A percentile compares a stretch with the other conserved stretches of the same genome.
Evolutionary conservation across 2,329 filamentous ascomycete genomes (phyloP).

Genomic region (Cadophora gregata): DNA sequence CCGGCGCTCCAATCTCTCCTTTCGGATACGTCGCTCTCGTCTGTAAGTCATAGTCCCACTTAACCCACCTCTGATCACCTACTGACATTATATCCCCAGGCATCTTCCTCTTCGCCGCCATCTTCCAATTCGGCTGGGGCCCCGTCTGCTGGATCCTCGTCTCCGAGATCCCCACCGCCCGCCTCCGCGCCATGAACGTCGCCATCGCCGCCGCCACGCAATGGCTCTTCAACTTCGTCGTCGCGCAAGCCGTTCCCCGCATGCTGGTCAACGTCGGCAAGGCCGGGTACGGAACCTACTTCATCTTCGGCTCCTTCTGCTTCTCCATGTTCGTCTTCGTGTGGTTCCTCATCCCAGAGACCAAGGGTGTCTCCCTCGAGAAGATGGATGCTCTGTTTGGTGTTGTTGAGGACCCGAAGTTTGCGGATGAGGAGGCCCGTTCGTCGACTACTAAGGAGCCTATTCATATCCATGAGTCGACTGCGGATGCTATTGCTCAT

Average conservation of each 20-base stretch:
- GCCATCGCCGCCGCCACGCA: slow-evolving; percentile 71
- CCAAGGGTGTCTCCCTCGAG: slow-evolving; percentile 68
- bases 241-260: slow-evolving; percentile 69
- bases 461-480: slow-evolving; percentile 11
- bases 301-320: slow-evolving; percentile 72
- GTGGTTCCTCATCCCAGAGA: slow-evolving; percentile 62
- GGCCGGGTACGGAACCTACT: slow-evolving; percentile 63
- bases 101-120: slow-evolving; percentile 75
- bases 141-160: slow-evolving; percentile 74
- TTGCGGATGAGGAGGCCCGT: slow-evolving; percentile 10
- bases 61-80: too few relatives aligned
- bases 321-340: slow-evolving; percentile 57
- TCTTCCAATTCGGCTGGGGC: slow-evolving; percentile 75
- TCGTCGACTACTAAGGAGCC: neutral
- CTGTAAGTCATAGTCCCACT: slow-evolving; percentile 46
- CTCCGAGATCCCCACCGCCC: slow-evolving; percentile 71
- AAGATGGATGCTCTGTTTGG: slow-evolving; percentile 45
- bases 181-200: slow-evolving; percentile 70
- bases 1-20: slow-evolving; percentile 59
- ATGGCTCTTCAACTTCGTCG: slow-evolving; percentile 78
- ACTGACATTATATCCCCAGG: neutral
- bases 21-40: slow-evolving; percentile 74
- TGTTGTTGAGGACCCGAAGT: slow-evolving; percentile 2
- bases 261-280: slow-evolving; percentile 64
- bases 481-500: slow-evolving; percentile 42